Evolutionary conservation across 495 filamentous ascomycete genomes (phyloP).

Genomic region (Chaetomium fimeti): DNA sequence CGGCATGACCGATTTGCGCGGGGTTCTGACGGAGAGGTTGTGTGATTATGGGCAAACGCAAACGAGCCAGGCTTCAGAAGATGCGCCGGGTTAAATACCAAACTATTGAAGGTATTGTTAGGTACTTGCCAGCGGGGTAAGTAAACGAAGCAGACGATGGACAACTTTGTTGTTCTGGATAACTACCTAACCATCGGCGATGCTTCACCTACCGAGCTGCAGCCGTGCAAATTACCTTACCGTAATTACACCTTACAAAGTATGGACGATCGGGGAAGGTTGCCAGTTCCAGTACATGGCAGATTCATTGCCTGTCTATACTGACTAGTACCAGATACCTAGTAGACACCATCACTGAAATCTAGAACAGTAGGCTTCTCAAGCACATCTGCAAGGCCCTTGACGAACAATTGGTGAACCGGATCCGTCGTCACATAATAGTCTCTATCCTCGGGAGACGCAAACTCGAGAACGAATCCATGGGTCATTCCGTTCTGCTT

Average conservation of each 20-base stretch:
- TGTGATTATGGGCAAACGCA: background rate
- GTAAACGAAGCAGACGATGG: too few species aligned
- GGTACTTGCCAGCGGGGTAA: too few species aligned
- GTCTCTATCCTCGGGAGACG: slow-evolving; percentile 54
- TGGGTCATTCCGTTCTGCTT: slow-evolving; percentile 55
- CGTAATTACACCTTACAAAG: background rate
- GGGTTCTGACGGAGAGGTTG: background rate
- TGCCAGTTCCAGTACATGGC: too few species aligned
- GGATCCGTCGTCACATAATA: slow-evolving; percentile 56
- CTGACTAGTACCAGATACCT: background rate
- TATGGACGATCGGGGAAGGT: background rate
- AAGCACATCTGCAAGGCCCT: slow-evolving; percentile 37
- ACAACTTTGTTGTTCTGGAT: background rate
- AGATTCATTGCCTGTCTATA: background rate
- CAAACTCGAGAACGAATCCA: slow-evolving; percentile 63
- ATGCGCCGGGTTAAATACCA: too few species aligned
- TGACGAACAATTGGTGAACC: slow-evolving; percentile 48
- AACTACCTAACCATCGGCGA: background rate
- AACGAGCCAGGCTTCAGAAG: too few species aligned
- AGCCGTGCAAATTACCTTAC: background rate
- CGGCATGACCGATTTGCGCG: slow-evolving; percentile 1
- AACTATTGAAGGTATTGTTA: too few species aligned
- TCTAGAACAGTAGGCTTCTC: slow-evolving; percentile 48
- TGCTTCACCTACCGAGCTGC: background rate
- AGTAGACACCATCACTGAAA: slow-evolving; percentile 38